Conservation (phyloP, 176 grass and related monocot genomes). For the Carex parvula region DNA sequence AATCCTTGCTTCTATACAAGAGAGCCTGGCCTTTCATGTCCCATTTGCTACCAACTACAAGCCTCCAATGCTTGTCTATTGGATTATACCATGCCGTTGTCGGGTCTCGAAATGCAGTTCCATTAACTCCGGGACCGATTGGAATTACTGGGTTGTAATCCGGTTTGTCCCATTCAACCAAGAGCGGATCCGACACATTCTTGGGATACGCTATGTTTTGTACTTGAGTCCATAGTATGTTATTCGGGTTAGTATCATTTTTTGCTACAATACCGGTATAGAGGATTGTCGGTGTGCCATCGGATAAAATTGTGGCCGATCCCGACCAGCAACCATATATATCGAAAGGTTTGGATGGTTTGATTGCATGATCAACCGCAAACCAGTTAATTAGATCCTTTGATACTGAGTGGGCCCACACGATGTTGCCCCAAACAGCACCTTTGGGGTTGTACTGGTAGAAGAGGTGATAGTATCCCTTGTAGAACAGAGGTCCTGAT, state of each 20-base stretch:
- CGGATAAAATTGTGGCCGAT: slow-evolving; percentile 55
- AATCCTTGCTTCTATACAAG: slow-evolving; percentile 65
- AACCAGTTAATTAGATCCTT: slow-evolving; percentile 69
- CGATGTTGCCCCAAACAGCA: slow-evolving; percentile 61
- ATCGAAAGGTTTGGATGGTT: slow-evolving; percentile 53
- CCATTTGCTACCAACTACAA: slow-evolving; percentile 51
- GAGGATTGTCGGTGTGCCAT: slow-evolving; percentile 36
- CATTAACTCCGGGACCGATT: slow-evolving; percentile 33
- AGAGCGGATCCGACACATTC: slow-evolving; percentile 63
- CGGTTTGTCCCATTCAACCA: slow-evolving; percentile 64
- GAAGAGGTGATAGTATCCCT: slow-evolving; percentile 66
- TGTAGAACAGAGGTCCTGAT: slow-evolving; percentile 64
- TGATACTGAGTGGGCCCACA: slow-evolving; percentile 74
- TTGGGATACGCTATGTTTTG: slow-evolving; percentile 67
- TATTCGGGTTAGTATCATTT: not conserved
- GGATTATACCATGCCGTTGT: slow-evolving; percentile 58
- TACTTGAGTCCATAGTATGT: slow-evolving; percentile 28
- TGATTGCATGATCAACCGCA: slow-evolving; percentile 42
- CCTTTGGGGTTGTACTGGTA: slow-evolving; percentile 82
- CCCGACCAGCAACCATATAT: slow-evolving; percentile 64
- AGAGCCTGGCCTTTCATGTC: slow-evolving; percentile 38
- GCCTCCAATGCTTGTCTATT: slow-evolving; percentile 41
- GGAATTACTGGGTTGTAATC: slow-evolving; percentile 65
- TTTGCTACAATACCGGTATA: slow-evolving; percentile 64
- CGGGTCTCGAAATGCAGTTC: slow-evolving; percentile 67